phyloP scores from a whole-genome alignment of 2,329 filamentous ascomycete genomes.

The Talaromyces amestolkiae region DNA sequence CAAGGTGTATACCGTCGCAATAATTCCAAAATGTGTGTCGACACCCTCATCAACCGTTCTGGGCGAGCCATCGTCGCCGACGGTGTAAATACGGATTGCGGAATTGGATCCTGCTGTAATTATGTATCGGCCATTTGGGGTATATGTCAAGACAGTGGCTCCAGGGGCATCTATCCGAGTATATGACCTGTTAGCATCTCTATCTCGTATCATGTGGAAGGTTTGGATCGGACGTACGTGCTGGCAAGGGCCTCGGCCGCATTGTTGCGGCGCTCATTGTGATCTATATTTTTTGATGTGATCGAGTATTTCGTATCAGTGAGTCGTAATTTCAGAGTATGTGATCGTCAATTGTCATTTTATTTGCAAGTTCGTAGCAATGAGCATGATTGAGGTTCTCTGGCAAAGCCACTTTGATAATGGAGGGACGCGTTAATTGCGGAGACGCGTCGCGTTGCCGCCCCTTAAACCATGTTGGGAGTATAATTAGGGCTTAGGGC shows the following conservation, averaged over 20 bases:
- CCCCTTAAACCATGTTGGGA: conserved; percentile 21
- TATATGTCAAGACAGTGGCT: conserved; percentile 83
- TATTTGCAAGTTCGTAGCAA: not conserved
- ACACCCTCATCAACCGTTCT: conserved; percentile 86
- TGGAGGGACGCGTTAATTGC: conserved; percentile 26
- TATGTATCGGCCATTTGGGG: conserved; percentile 78
- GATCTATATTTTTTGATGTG: not conserved
- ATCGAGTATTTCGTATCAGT: not conserved
- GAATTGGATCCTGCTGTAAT: conserved; percentile 93
- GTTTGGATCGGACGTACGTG: conserved; percentile 41
- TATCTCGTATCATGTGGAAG: not conserved
- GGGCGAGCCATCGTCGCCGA: conserved; percentile 88
- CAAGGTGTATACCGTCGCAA: conserved; percentile 55
- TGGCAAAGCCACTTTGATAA: not conserved
- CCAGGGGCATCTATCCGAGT: conserved; percentile 70
- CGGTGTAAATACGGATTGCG: conserved; percentile 87
- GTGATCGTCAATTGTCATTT: not conserved
- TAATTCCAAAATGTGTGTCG: conserved; percentile 79
- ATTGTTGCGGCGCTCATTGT: conserved; percentile 38
- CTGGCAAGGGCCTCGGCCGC: conserved; percentile 43
- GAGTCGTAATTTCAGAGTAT: not conserved
- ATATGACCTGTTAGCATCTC: conserved; percentile 17
- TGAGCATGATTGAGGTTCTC: not conserved
- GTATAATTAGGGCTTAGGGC: conserved; percentile 31
- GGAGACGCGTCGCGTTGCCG: conserved; percentile 24